Evolutionary conservation across 345 rosid species (phyloP).

Genomic region (Cochlearia excelsa): DNA sequence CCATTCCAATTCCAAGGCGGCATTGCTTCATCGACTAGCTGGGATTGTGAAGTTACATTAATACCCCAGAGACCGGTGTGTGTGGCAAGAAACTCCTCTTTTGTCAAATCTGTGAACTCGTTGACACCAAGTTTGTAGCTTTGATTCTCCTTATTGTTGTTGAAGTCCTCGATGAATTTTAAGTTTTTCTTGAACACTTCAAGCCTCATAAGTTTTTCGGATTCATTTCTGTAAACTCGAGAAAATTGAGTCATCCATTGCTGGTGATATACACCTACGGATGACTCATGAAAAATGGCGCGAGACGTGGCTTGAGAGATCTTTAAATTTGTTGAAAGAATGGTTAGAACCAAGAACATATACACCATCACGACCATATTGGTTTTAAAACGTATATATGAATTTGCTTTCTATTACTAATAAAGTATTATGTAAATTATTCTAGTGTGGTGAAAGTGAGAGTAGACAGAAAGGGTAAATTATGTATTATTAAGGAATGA

Average conservation of each 20-base stretch:
- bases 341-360: constrained; percentile 6
- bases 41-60: constrained; percentile 1
- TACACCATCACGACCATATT: neutral
- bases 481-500: no score
- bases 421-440: no score
- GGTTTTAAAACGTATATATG: no score
- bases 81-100: constrained; percentile 42
- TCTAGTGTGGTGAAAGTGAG: no score
- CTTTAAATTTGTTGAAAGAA: constrained; percentile 13
- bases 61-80: constrained; percentile 37
- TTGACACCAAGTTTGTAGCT: constrained; percentile 44
- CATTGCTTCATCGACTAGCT: neutral
- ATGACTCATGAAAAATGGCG: constrained; percentile 6
- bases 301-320: constrained; percentile 33
- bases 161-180: constrained; percentile 41
- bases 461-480: no score
- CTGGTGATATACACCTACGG: constrained; percentile 25
- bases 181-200: constrained; percentile 41
- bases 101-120: constrained; percentile 45
- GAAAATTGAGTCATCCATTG: constrained; percentile 37
- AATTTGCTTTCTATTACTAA: no score
- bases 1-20: constrained; percentile 31
- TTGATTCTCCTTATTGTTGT: constrained; percentile 24
- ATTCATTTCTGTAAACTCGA: constrained; percentile 31
- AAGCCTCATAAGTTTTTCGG: constrained; percentile 35